Base-by-base conservation (phyloP, 345 rosid species). In the Lepidium sativum region DNA sequence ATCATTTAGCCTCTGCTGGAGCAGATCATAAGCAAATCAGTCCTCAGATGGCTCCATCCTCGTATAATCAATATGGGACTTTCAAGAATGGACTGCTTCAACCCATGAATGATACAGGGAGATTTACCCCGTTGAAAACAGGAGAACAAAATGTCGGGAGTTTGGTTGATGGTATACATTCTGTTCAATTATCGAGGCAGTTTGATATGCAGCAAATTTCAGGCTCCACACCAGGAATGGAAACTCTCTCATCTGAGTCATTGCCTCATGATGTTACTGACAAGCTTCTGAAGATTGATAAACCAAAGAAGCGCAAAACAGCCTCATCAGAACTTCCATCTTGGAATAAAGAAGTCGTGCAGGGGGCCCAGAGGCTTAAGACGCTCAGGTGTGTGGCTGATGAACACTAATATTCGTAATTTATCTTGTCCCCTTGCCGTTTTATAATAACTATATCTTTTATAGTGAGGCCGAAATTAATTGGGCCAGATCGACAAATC, bases 1-100 rank as follows among this genome's bases (percentile, higher is more conserved):
- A 70, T 72, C 59, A 60, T 65, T 21, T 71, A 57, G 77, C 69
- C 76, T 69, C 73, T 33, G 71, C 67, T 45, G 71, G 78, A 77
- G 68, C 73, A 57, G 86, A 81, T 50, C 76, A 80, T 70, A 74
- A 83, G 54, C 82, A 80, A 63, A 69, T 87, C 59, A 87, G 86
- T 77, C 81, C 80, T 54, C 91, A 77, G 75, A 81, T 82, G 86
- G 92, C 84, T 27, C 89, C 92, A 60, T 82, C 92, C 53, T 87
- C 91, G 91, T 85, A 86, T 75, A 85, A 74, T 77, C 86, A 77
- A 73, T 82, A 80, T 60, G 91, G 94, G 25, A 74, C 82, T 21
- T 78, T 79, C 70, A 89, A 74, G 81, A 84, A 86, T 72, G 94
- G 84, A 76, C 81, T 85, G 67, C 78, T 78, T 57, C 75, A 75